Evolutionary conservation across 2,329 filamentous ascomycete genomes (phyloP).

Genomic region (Aplosporella prunicola): DNA sequence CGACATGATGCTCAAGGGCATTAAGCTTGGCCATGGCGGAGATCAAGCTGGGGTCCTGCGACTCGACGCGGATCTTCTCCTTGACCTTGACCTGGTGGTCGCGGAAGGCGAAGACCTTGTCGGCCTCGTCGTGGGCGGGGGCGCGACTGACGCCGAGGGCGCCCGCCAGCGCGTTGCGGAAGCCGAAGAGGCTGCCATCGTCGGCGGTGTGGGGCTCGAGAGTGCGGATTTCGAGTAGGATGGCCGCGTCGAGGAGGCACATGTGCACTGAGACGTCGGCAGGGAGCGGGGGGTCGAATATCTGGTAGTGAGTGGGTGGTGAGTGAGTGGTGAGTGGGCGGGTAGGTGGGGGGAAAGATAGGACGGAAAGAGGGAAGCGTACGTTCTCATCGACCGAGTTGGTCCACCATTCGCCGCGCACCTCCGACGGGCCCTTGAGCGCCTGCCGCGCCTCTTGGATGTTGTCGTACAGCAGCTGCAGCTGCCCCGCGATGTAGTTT

Average conservation of each 20-base stretch:
- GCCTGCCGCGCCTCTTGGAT: slow-evolving; percentile 51
- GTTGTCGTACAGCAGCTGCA: slow-evolving; percentile 50
- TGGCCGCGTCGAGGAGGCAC: slow-evolving; percentile 45
- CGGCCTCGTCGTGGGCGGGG: slow-evolving; percentile 53
- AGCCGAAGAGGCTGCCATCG: slow-evolving; percentile 36
- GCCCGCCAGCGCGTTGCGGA: slow-evolving; percentile 46
- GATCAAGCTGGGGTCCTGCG: slow-evolving; percentile 77
- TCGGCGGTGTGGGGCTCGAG: slow-evolving; percentile 45
- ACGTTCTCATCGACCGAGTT: slow-evolving; percentile 49
- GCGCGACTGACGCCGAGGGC: slow-evolving; percentile 35
- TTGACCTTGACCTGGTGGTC: slow-evolving; percentile 70
- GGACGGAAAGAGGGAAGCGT: not conserved
- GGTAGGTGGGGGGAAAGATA: not conserved
- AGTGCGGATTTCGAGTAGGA: slow-evolving; percentile 55
- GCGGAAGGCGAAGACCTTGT: slow-evolving; percentile 61
- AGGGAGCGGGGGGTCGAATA: slow-evolving; percentile 55
- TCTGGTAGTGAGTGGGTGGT: slow-evolving; percentile 23
- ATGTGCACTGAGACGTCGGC: slow-evolving; percentile 64
- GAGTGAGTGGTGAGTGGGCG: not conserved
- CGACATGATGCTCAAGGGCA: slow-evolving; percentile 64
- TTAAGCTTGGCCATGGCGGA: slow-evolving; percentile 74
- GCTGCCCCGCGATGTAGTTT: slow-evolving; percentile 48
- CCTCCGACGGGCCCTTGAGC: slow-evolving; percentile 46
- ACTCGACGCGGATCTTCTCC: slow-evolving; percentile 84
- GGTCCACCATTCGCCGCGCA: slow-evolving; percentile 47